Percentiles rank a stretch among this genome's conserved stretches.
These are phyloP conservation scores for Globisporangium ultimum DNA, from an alignment of 352 stramenopile genomes.

Conservation along the genomic window DNA sequence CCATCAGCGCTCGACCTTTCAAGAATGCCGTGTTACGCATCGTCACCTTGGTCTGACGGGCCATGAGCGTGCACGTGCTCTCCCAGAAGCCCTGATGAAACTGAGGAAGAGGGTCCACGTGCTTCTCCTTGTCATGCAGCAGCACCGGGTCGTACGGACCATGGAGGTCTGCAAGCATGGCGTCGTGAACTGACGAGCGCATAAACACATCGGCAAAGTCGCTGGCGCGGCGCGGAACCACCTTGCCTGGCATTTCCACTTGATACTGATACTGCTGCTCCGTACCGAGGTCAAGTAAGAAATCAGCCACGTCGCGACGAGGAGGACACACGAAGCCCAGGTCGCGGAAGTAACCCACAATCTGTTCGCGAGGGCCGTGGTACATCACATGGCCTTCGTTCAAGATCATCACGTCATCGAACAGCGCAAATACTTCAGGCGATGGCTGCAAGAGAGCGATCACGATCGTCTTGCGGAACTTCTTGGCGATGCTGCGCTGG, in stretches of 20 bases:
- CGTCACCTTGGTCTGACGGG: constrained; percentile 60
- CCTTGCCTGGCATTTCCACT: constrained; percentile 10
- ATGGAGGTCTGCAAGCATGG: constrained; percentile 24
- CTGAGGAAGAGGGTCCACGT: constrained; percentile 35
- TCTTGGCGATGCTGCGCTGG: constrained; percentile 44
- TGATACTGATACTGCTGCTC: neutral
- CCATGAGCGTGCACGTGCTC: constrained; percentile 28
- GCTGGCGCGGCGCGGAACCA: constrained; percentile 10
- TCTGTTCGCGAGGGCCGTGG: constrained; percentile 37
- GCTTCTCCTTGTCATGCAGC: constrained; percentile 20
- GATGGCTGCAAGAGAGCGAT: constrained; percentile 82
- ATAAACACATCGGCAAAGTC: constrained; percentile 31
- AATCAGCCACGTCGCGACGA: constrained; percentile 21
- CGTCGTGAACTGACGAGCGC: constrained; percentile 25
- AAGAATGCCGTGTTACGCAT: constrained; percentile 27
- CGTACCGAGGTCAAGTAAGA: constrained; percentile 20
- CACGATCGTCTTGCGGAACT: constrained; percentile 41
- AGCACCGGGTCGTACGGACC: constrained; percentile 23
- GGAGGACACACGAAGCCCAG: constrained; percentile 38
- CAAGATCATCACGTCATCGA: constrained; percentile 49
- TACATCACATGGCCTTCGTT: constrained; percentile 43
- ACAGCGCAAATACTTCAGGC: constrained; percentile 45
- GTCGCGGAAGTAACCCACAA: constrained; percentile 59
- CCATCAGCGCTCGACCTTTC: constrained; percentile 8
- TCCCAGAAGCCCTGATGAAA: constrained; percentile 41